These are phyloP conservation scores for Exidia glandulosa DNA, from an alignment of 768 basidiomycete species.

Conservation along the genomic window DNA sequence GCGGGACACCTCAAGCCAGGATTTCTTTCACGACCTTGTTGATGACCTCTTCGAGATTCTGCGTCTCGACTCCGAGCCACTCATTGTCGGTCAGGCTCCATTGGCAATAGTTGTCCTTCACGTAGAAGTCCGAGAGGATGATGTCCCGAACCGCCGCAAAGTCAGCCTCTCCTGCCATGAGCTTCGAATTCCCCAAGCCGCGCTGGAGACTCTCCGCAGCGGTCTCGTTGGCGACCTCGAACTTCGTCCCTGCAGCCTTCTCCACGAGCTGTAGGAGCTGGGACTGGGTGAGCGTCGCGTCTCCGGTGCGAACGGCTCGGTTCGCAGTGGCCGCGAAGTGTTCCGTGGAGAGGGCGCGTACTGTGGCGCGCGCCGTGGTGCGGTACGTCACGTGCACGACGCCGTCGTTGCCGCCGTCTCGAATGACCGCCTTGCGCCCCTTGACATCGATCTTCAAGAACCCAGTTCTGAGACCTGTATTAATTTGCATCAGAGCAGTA, in stretches of 20 bases:
- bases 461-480: neutral
- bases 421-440: neutral
- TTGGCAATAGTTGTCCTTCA: neutral
- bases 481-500: neutral
- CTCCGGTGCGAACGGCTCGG: neutral
- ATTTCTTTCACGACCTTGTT: neutral
- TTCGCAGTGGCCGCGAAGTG: neutral
- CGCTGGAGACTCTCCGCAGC: neutral
- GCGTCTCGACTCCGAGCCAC: neutral
- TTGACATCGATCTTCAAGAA: constrained; percentile 1
- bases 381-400: neutral
- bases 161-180: neutral
- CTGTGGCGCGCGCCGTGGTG: neutral
- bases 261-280: neutral
- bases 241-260: neutral
- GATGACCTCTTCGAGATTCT: constrained; percentile 2
- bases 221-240: neutral
- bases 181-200: neutral
- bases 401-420: neutral
- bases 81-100: neutral
- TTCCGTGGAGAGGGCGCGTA: neutral
- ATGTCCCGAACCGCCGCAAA: neutral
- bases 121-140: neutral
- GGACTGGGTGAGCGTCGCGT: neutral
- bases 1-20: too few species aligned